Percentiles rank a stretch among this genome's conserved stretches.
Evolutionary conservation across 371 early-diverging fungal species (phyloP).

Genomic region (Blakeslea trispora): DNA sequence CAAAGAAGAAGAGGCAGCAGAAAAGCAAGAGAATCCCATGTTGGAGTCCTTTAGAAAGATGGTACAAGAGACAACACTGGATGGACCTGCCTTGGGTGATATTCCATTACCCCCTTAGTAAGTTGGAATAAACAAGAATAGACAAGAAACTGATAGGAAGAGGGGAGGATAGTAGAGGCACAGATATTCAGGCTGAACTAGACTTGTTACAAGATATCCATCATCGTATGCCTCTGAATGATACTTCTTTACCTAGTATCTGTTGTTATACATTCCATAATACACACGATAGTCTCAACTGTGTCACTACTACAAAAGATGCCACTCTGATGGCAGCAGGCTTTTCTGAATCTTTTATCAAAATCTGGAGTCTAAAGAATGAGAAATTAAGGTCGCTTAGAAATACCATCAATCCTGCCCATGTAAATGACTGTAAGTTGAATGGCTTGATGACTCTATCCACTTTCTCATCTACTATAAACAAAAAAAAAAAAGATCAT

Average conservation of each 20-base stretch:
- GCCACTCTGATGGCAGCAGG: slow-evolving; percentile 78
- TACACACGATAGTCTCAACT: slow-evolving; percentile 78
- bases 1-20: slow-evolving; percentile 21
- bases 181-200: slow-evolving; percentile 70
- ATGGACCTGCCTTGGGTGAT: slow-evolving; percentile 47
- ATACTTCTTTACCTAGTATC: slow-evolving; percentile 84
- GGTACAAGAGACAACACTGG: slow-evolving; percentile 36
- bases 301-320: slow-evolving; percentile 72
- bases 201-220: slow-evolving; percentile 78
- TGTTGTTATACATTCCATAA: slow-evolving; percentile 99
- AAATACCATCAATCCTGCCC: slow-evolving; percentile 59
- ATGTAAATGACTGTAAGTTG: slow-evolving; percentile 52
- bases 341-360: slow-evolving; percentile 83
- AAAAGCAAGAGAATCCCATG: slow-evolving; percentile 13
- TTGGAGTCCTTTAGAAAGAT: slow-evolving; percentile 49
- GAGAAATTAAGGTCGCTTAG: slow-evolving; percentile 65
- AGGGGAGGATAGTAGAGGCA: slow-evolving; percentile 51
- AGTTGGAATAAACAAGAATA: slow-evolving; percentile 14
- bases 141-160: no score
- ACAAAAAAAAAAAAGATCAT: no score
- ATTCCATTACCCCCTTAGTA: slow-evolving; percentile 77
- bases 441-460: no score
- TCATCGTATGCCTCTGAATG: slow-evolving; percentile 72
- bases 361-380: slow-evolving; percentile 79
- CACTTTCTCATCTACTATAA: no score